A percentile compares a stretch with the other conserved stretches of the same genome.
Evolutionary conservation across 2,329 filamentous ascomycete genomes (phyloP).

Genomic region (Myotisia sp.): DNA sequence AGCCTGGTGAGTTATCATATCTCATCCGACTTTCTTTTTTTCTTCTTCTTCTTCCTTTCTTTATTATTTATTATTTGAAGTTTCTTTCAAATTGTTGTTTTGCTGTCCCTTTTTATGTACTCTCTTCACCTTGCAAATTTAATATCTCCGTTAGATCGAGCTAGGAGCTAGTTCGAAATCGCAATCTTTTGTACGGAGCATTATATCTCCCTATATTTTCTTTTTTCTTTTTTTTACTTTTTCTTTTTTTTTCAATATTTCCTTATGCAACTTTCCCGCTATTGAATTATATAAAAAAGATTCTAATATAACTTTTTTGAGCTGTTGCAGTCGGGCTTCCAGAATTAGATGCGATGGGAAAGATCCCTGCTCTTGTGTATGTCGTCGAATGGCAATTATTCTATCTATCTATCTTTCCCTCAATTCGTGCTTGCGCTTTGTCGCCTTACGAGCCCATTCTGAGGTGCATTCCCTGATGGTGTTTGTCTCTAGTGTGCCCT

Average conservation of each 20-base stretch:
- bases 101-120: conserved; percentile 7
- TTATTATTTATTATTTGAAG: conserved; percentile 4
- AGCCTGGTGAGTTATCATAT: conserved; percentile 23
- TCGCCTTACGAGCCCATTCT: not conserved
- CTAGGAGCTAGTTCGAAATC: not conserved
- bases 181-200: too few relatives aligned
- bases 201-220: too few relatives aligned
- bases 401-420: not conserved
- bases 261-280: too few relatives aligned
- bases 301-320: conserved; percentile 5
- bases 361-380: conserved; percentile 30
- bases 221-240: too few relatives aligned
- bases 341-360: conserved; percentile 33
- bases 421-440: conserved; percentile 8
- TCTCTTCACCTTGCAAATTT: conserved; percentile 6
- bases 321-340: conserved; percentile 25
- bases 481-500: conserved; percentile 22
- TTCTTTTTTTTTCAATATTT: too few relatives aligned
- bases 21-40: conserved; percentile 1
- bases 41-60: not conserved
- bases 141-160: conserved; percentile 3
- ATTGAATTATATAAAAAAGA: conserved; percentile 2
- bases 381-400: conserved; percentile 12
- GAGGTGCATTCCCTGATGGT: conserved; percentile 1
- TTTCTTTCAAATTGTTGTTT: not conserved